phyloP scores from a whole-genome alignment of 225 moss, liverwort and hornwort species.

The Thuidium tamariscinum region DNA sequence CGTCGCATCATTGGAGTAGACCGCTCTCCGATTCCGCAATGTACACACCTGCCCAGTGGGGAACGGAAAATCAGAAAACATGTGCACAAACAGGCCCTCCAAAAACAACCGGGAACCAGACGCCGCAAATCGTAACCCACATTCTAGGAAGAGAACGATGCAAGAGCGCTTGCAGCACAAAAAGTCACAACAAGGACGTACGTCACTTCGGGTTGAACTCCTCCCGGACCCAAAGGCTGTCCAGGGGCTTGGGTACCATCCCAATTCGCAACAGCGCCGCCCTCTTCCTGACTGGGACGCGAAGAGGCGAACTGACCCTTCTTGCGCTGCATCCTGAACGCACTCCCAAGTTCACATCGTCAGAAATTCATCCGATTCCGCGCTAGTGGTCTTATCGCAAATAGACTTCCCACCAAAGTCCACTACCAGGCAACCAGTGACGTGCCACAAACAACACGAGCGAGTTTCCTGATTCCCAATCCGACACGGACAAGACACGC shows the following conservation, averaged over 20 bases:
- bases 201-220: constrained; percentile 79
- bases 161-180: neutral
- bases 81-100: neutral
- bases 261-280: constrained; percentile 51
- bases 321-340: constrained; percentile 80
- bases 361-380: neutral
- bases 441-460: neutral
- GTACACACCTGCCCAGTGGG: constrained; percentile 58
- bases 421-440: neutral
- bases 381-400: neutral
- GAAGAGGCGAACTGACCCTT: constrained; percentile 96
- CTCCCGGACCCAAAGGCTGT: constrained; percentile 42
- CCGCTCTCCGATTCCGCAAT: constrained; percentile 84
- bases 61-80: neutral
- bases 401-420: neutral
- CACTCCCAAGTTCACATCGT: neutral
- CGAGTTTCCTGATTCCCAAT: neutral
- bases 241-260: constrained; percentile 52
- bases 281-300: constrained; percentile 50
- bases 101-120: neutral
- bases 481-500: neutral
- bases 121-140: neutral
- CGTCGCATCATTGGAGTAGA: constrained; percentile 94
- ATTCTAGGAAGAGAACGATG: neutral
- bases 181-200: constrained; percentile 10